phyloP scores from a whole-genome alignment of 2,329 filamentous ascomycete genomes.

The Monosporascus sp. region DNA sequence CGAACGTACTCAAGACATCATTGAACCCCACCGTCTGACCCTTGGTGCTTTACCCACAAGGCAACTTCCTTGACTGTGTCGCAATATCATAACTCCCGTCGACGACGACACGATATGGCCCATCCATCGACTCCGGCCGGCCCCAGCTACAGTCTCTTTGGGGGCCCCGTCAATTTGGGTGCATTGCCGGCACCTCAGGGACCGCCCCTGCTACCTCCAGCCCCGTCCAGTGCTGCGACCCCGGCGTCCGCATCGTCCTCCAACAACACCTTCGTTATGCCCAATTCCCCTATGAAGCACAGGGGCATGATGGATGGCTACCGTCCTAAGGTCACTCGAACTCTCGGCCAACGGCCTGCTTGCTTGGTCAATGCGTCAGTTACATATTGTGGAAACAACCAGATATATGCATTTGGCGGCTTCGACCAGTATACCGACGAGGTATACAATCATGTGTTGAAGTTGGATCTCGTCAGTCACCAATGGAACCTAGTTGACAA shows the following conservation, averaged over 20 bases:
- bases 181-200: slow-evolving; percentile 16
- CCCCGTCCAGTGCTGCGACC: slow-evolving; percentile 31
- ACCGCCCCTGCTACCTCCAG: slow-evolving; percentile 25
- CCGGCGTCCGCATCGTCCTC: slow-evolving; percentile 49
- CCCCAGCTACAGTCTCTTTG: slow-evolving; percentile 24
- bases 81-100: too few relatives aligned
- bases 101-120: slow-evolving; percentile 13
- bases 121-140: slow-evolving; percentile 19
- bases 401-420: slow-evolving; percentile 96
- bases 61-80: too few relatives aligned
- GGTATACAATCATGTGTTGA: slow-evolving; percentile 96
- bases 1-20: too few relatives aligned
- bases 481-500: slow-evolving; percentile 97
- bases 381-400: slow-evolving; percentile 96
- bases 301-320: slow-evolving; percentile 66
- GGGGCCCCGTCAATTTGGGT: slow-evolving; percentile 18
- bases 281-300: slow-evolving; percentile 70
- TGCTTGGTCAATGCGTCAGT: slow-evolving; percentile 97
- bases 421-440: slow-evolving; percentile 99
- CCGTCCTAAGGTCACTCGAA: slow-evolving; percentile 75
- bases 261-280: slow-evolving; percentile 85
- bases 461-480: slow-evolving; percentile 77
- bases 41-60: too few relatives aligned
- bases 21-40: too few relatives aligned
- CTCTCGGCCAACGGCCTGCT: slow-evolving; percentile 75